Conservation (phyloP, 2,329 filamentous ascomycete genomes). For the Emmonsiellopsis sp. region DNA sequence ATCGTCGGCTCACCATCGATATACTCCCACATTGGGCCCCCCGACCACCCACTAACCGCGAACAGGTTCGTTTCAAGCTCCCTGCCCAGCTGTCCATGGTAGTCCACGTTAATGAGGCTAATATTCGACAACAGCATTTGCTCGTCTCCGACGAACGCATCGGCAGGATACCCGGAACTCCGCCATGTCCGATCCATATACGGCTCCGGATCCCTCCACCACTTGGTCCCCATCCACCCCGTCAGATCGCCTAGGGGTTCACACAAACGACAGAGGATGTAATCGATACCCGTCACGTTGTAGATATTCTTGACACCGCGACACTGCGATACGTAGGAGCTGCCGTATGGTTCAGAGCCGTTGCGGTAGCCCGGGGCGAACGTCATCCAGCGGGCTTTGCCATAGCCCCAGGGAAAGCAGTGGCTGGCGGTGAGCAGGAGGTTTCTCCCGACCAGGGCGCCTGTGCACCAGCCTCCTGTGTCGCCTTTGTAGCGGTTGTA, state of each 20-base stretch:
- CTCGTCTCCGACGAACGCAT: conserved; percentile 11
- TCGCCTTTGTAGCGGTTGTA: conserved; percentile 14
- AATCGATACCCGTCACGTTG: conserved; percentile 18
- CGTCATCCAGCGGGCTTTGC: conserved; percentile 14
- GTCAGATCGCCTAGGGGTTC: conserved; percentile 14
- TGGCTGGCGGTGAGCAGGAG: conserved; percentile 17
- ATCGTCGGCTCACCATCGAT: conserved; percentile 14
- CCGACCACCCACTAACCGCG: conserved; percentile 16
- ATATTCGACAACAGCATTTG: conserved; percentile 16
- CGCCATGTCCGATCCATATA: conserved; percentile 13
- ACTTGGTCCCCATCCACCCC: conserved; percentile 19
- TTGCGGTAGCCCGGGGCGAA: conserved; percentile 14
- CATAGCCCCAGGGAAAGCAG: conserved; percentile 17
- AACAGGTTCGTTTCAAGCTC: conserved; percentile 16
- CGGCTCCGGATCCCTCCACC: conserved; percentile 10
- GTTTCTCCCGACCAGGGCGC: conserved; percentile 15
- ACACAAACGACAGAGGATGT: conserved; percentile 16
- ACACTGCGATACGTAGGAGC: conserved; percentile 15
- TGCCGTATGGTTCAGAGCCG: conserved; percentile 14
- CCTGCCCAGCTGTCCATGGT: conserved; percentile 13
- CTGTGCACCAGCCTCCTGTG: conserved; percentile 17
- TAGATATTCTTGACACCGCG: conserved; percentile 16
- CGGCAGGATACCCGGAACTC: conserved; percentile 16
- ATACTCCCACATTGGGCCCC: conserved; percentile 17
- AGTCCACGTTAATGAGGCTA: conserved; percentile 14